phyloP scores from a whole-genome alignment of 228 moss, liverwort and hornwort species.

The Sphagnum magellanicum region DNA sequence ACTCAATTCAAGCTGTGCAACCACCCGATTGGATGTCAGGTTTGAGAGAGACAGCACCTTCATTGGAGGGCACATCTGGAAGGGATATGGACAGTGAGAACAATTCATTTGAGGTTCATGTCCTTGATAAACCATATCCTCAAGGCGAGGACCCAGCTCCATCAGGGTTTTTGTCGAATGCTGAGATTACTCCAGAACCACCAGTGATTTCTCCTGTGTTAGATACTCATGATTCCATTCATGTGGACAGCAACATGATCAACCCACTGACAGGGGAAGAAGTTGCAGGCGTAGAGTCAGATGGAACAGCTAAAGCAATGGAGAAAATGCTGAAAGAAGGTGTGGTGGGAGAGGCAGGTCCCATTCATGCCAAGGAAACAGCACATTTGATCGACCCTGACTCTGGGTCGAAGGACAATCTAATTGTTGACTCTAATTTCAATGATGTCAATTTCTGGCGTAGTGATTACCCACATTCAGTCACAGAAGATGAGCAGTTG shows the following conservation, averaged over 20 bases:
- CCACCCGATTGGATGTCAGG: constrained; percentile 32
- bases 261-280: constrained; percentile 47
- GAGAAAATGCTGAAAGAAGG: constrained; percentile 95
- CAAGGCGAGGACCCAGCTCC: constrained; percentile 25
- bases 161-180: constrained; percentile 13
- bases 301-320: constrained; percentile 82
- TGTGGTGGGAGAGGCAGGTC: constrained; percentile 84
- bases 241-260: constrained; percentile 39
- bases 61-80: constrained; percentile 38
- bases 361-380: constrained; percentile 45
- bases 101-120: constrained; percentile 26
- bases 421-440: constrained; percentile 54
- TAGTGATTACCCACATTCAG: constrained; percentile 69
- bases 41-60: constrained; percentile 21
- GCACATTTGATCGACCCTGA: constrained; percentile 23
- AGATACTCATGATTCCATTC: constrained; percentile 23
- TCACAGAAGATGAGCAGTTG: constrained; percentile 50
- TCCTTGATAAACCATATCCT: constrained; percentile 22
- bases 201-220: constrained; percentile 13
- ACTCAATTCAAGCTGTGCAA: background rate
- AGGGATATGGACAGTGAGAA: constrained; percentile 18
- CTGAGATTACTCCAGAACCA: constrained; percentile 1
- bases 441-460: constrained; percentile 93
- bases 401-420: constrained; percentile 30
- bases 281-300: constrained; percentile 71